A percentile compares a stretch with the other conserved stretches of the same genome.
These are phyloP conservation scores for Salvia hispanica DNA, from an alignment of 257 asterid species.

Conservation along the genomic window DNA sequence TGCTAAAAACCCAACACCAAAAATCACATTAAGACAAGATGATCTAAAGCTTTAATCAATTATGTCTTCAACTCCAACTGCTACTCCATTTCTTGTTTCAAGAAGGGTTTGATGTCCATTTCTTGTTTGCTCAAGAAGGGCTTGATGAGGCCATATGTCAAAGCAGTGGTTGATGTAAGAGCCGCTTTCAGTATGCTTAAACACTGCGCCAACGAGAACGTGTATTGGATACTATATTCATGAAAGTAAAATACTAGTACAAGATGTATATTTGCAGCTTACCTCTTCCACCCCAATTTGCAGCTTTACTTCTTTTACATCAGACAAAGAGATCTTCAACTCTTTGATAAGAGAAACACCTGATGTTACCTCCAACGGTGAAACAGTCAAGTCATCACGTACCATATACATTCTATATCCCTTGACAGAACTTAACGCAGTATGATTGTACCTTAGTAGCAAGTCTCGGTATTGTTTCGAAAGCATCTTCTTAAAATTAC, in stretches of 20 bases:
- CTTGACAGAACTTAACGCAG: neutral
- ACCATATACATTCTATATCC: constrained; percentile 11
- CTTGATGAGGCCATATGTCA: neutral
- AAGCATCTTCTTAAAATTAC: no score
- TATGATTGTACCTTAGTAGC: neutral
- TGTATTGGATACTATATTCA: no score
- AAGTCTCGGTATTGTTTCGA: neutral
- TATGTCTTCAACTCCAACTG: no score
- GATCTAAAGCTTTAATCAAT: neutral
- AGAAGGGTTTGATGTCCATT: neutral
- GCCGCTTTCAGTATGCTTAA: neutral
- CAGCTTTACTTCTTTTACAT: constrained; percentile 5
- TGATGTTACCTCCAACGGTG: constrained; percentile 1
- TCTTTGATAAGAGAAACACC: neutral
- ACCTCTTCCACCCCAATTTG: constrained; percentile 26
- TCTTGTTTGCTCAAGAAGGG: neutral
- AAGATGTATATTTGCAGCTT: no score
- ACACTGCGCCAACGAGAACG: neutral
- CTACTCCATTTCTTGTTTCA: neutral
- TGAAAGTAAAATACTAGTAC: no score
- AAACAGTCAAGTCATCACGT: constrained; percentile 18
- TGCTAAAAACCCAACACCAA: no score
- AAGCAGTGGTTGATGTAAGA: no score
- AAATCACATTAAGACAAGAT: neutral
- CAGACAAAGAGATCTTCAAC: constrained; percentile 11